phyloP scores from a whole-genome alignment of 768 basidiomycete species.

The Boletus rufocinnamomeus region DNA sequence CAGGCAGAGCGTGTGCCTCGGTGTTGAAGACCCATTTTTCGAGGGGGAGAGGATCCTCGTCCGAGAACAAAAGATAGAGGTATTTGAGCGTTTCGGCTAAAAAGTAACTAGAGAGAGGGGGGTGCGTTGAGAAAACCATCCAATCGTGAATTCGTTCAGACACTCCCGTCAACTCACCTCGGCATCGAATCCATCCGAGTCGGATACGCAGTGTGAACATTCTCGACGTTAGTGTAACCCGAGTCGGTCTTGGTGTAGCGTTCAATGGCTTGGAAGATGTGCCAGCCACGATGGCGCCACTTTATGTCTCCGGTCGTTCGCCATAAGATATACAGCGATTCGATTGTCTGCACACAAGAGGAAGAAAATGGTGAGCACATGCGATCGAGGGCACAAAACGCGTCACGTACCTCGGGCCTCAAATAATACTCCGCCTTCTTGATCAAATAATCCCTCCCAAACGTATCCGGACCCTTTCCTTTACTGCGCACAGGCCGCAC shows the following conservation, averaged over 20 bases:
- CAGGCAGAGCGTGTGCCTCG: constrained; percentile 77
- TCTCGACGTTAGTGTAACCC: constrained; percentile 60
- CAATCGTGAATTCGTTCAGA: not conserved
- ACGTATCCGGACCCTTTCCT: not conserved
- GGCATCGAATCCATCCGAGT: constrained; percentile 61
- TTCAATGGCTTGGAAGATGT: constrained; percentile 67
- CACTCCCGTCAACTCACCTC: constrained; percentile 67
- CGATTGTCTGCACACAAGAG: constrained; percentile 54
- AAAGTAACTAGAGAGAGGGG: constrained; percentile 42
- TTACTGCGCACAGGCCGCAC: not conserved
- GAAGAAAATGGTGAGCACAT: not conserved
- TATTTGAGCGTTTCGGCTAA: constrained; percentile 69
- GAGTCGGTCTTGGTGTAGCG: constrained; percentile 52
- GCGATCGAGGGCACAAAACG: not conserved
- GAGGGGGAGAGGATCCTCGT: constrained; percentile 58
- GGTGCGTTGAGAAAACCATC: constrained; percentile 14
- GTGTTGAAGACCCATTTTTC: constrained; percentile 64
- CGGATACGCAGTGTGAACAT: constrained; percentile 45
- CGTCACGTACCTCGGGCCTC: constrained; percentile 63
- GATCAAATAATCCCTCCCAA: constrained; percentile 55
- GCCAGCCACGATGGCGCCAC: constrained; percentile 75
- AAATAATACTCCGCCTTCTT: constrained; percentile 52
- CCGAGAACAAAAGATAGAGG: constrained; percentile 66
- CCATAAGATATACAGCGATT: constrained; percentile 73
- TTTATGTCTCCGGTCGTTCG: constrained; percentile 62